Evolutionary conservation across 176 grass and related monocot genomes (phyloP).

Genomic region (Aechmea fasciata): DNA sequence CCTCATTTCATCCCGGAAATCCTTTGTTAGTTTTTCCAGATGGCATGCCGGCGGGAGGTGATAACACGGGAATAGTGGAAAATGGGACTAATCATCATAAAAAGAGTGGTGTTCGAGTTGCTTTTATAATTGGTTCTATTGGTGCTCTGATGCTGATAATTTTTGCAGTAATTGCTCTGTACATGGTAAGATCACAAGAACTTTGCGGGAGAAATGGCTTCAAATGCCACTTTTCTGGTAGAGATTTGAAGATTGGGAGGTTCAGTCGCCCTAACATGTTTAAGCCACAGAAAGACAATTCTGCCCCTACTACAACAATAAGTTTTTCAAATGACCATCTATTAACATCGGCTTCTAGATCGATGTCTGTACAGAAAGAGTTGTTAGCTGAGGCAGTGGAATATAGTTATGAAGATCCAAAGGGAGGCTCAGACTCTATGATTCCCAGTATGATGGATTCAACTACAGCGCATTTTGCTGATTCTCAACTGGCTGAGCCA

Average conservation of each 20-base stretch:
- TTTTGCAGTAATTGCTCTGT: constrained; percentile 57
- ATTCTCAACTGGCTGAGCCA: constrained; percentile 47
- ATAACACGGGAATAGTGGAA: constrained; percentile 17
- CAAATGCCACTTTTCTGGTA: constrained; percentile 42
- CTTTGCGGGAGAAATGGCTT: constrained; percentile 67
- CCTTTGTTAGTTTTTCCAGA: constrained; percentile 56
- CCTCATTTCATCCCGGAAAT: constrained; percentile 86
- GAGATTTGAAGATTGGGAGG: constrained; percentile 66
- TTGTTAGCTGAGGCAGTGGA: constrained; percentile 60
- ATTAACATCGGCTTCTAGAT: constrained; percentile 54
- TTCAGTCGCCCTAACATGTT: constrained; percentile 44
- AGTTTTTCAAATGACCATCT: constrained; percentile 94
- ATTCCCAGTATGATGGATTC: constrained; percentile 35
- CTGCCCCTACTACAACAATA: constrained; percentile 49
- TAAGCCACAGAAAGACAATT: constrained; percentile 56
- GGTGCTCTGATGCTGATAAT: constrained; percentile 61
- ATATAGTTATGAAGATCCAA: constrained; percentile 57
- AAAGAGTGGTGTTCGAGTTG: constrained; percentile 54
- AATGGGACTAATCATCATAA: constrained; percentile 26
- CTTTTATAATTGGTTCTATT: constrained; percentile 72
- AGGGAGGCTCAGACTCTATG: constrained; percentile 33
- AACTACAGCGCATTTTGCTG: constrained; percentile 36
- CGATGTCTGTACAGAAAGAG: constrained; percentile 81
- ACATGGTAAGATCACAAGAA: constrained; percentile 73
- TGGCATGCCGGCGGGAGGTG: constrained; percentile 49